Conservation (phyloP, 2,329 filamentous ascomycete species). For the Claviceps lovelessii region DNA sequence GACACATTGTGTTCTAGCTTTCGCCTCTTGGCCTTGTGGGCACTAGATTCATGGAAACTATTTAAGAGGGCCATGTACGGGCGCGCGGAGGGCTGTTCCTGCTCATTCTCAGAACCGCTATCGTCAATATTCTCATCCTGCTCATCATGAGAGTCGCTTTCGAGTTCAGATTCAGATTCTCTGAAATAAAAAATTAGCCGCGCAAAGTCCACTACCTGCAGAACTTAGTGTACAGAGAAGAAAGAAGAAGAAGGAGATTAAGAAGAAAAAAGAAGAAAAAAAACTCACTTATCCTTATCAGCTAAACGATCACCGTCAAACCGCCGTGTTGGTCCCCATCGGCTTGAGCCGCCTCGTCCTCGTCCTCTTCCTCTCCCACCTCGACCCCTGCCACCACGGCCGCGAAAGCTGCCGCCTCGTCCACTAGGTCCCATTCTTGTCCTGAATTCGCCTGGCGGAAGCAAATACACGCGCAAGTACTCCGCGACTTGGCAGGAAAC, state of each 20-base stretch:
- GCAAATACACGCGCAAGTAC: background rate
- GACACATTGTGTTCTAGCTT: conserved; percentile 33
- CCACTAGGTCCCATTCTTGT: conserved; percentile 22
- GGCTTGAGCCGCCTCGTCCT: conserved; percentile 20
- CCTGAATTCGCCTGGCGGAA: background rate
- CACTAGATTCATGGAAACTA: conserved; percentile 34
- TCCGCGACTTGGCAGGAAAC: background rate
- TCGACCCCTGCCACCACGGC: conserved; percentile 16
- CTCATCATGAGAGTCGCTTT: conserved; percentile 14
- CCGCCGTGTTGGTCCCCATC: conserved; percentile 22
- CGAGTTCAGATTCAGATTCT: conserved; percentile 7
- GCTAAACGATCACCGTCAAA: conserved; percentile 23
- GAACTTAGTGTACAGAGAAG: background rate
- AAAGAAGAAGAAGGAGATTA: background rate
- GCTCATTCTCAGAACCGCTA: conserved; percentile 29
- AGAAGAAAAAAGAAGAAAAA: background rate
- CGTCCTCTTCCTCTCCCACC: conserved; percentile 12
- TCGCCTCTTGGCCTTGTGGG: conserved; percentile 39
- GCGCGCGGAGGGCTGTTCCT: conserved; percentile 25
- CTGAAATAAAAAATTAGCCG: conserved; percentile 3
- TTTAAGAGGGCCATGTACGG: conserved; percentile 46
- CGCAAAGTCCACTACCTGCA: background rate
- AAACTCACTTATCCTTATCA: conserved; percentile 22
- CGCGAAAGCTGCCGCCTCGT: conserved; percentile 20
- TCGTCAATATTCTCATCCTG: conserved; percentile 25